Evolutionary conservation across 495 filamentous ascomycete species (phyloP).

Genomic region (Hypoxylon fuscum): DNA sequence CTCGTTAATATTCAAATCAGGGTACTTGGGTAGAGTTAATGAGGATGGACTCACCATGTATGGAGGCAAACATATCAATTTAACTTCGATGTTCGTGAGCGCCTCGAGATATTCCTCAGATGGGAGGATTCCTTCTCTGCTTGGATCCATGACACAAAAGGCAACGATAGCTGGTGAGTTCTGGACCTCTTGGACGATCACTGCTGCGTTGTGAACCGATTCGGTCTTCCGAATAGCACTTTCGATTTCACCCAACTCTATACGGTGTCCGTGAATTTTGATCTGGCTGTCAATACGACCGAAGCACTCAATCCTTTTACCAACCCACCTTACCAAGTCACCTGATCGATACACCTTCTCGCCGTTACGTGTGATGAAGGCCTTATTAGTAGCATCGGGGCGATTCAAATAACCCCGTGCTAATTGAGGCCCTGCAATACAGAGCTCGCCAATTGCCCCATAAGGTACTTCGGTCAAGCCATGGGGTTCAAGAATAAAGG

Average conservation of each 20-base stretch:
- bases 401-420: slow-evolving; percentile 74
- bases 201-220: slow-evolving; percentile 46
- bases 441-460: not conserved
- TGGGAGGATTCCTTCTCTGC: not conserved
- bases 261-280: slow-evolving; percentile 52
- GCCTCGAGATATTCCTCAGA: not conserved
- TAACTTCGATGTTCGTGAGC: not conserved
- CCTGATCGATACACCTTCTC: slow-evolving; percentile 65
- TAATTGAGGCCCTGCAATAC: not conserved
- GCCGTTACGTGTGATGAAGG: slow-evolving; percentile 49
- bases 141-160: slow-evolving; percentile 1
- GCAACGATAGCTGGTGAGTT: not conserved
- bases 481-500: not conserved
- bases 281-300: slow-evolving; percentile 48
- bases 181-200: slow-evolving; percentile 4
- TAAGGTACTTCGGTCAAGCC: not conserved
- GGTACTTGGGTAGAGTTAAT: no score
- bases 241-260: slow-evolving; percentile 63
- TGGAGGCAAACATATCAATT: slow-evolving; percentile 34
- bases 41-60: no score
- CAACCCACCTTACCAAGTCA: slow-evolving; percentile 65
- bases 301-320: not conserved
- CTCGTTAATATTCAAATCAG: no score
- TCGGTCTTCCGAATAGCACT: not conserved
- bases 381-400: slow-evolving; percentile 63